phyloP scores from a whole-genome alignment of 2,329 filamentous ascomycete species.

The Penicillium sp. region DNA sequence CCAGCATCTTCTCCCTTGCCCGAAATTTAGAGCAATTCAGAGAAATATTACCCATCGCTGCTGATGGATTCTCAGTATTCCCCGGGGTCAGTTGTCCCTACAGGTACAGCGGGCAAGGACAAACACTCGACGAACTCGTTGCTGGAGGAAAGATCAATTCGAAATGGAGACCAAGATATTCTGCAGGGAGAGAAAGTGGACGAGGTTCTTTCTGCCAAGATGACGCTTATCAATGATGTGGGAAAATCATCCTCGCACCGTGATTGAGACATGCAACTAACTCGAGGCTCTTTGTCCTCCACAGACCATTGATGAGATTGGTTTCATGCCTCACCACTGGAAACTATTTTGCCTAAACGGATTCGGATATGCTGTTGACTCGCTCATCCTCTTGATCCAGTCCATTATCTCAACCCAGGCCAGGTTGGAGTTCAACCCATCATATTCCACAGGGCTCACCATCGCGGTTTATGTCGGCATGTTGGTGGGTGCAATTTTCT shows the following conservation, averaged over 20 bases:
- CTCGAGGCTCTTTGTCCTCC: neutral
- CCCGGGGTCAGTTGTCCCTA: neutral
- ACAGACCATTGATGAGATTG: slow-evolving; percentile 54
- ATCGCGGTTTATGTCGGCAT: slow-evolving; percentile 44
- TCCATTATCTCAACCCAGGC: slow-evolving; percentile 28
- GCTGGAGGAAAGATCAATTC: neutral
- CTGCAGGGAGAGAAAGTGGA: slow-evolving; percentile 30
- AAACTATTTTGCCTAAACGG: slow-evolving; percentile 63
- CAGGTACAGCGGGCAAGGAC: neutral
- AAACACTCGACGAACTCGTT: neutral
- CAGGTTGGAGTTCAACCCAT: slow-evolving; percentile 27
- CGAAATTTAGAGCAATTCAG: neutral
- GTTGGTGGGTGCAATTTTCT: slow-evolving; percentile 56
- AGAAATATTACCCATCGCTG: neutral
- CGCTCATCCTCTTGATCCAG: slow-evolving; percentile 38
- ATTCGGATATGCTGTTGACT: slow-evolving; percentile 51
- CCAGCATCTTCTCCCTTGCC: neutral
- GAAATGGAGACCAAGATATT: neutral
- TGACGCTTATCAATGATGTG: slow-evolving; percentile 37
- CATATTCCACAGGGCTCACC: slow-evolving; percentile 35
- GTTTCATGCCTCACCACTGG: slow-evolving; percentile 58
- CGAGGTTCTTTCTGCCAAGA: slow-evolving; percentile 40
- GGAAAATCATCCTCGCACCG: neutral
- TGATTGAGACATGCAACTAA: neutral
- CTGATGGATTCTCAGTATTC: neutral